phyloP scores from a whole-genome alignment of 148 eudicot genomes.

The Fagopyrum homotropicum region DNA sequence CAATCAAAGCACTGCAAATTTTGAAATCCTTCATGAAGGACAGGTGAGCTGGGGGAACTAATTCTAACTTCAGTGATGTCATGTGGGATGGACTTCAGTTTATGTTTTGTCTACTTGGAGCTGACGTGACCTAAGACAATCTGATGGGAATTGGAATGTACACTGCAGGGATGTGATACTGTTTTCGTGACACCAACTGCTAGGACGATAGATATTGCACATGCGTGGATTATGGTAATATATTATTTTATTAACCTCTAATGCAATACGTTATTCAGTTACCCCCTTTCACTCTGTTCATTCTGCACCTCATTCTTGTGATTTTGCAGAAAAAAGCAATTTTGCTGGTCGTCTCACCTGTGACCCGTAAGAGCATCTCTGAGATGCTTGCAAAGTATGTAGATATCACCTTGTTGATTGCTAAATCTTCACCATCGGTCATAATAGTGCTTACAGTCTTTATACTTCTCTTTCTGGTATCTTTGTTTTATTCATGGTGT shows the following conservation, averaged over 20 bases:
- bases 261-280: not conserved
- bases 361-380: slow-evolving; percentile 35
- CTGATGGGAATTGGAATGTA: slow-evolving; percentile 19
- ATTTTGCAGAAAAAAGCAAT: slow-evolving; percentile 51
- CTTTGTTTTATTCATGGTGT: not conserved
- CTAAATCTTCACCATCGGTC: not conserved
- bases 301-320: slow-evolving; percentile 9
- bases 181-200: slow-evolving; percentile 77
- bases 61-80: not conserved
- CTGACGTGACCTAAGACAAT: not conserved
- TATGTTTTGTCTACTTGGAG: not conserved
- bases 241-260: slow-evolving; percentile 2
- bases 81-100: not conserved
- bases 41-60: slow-evolving; percentile 32
- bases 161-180: slow-evolving; percentile 58
- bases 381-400: slow-evolving; percentile 63
- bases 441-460: not conserved
- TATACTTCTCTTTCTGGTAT: not conserved
- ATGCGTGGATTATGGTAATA: slow-evolving; percentile 70
- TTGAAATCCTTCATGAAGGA: slow-evolving; percentile 61
- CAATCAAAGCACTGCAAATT: slow-evolving; percentile 75
- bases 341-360: slow-evolving; percentile 46
- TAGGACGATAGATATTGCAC: slow-evolving; percentile 61
- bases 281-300: not conserved
- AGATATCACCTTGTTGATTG: slow-evolving; percentile 7